These are phyloP conservation scores for Boletus sp. DNA, from an alignment of 1,284 basidiomycete species.

Conservation along the genomic window DNA sequence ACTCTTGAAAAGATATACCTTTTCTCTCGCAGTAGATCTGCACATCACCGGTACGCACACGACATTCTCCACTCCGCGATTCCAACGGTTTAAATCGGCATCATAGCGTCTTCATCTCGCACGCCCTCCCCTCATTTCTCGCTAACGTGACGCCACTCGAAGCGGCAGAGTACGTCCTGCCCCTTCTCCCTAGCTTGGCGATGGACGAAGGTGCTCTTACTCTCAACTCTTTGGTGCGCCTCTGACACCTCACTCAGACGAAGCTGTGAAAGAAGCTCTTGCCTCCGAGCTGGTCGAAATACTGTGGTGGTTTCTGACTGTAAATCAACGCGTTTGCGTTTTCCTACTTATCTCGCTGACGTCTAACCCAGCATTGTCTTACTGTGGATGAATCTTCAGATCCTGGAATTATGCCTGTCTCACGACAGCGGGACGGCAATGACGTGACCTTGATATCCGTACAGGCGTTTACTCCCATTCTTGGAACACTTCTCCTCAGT, in stretches of 20 bases:
- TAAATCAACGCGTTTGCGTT: slow-evolving; percentile 26
- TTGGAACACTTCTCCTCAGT: slow-evolving; percentile 85
- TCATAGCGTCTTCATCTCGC: slow-evolving; percentile 73
- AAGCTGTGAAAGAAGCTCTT: slow-evolving; percentile 88
- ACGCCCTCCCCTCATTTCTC: slow-evolving; percentile 72
- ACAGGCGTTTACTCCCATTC: slow-evolving; percentile 85
- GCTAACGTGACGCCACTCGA: slow-evolving; percentile 80
- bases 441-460: slow-evolving; percentile 61
- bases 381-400: slow-evolving; percentile 46
- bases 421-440: slow-evolving; percentile 16
- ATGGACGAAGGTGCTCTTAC: slow-evolving; percentile 72
- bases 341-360: slow-evolving; percentile 16
- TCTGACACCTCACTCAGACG: slow-evolving; percentile 52
- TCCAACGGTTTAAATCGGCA: slow-evolving; percentile 5
- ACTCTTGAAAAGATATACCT: slow-evolving; percentile 93
- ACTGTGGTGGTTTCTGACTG: slow-evolving; percentile 93
- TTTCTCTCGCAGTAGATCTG: slow-evolving; percentile 81
- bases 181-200: slow-evolving; percentile 82
- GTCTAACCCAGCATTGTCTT: slow-evolving; percentile 47
- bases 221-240: slow-evolving; percentile 5
- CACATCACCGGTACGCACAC: slow-evolving; percentile 59
- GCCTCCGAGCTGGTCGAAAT: slow-evolving; percentile 78
- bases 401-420: slow-evolving; percentile 13
- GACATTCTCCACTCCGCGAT: not conserved
- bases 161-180: slow-evolving; percentile 91